Conservation (phyloP, 2,329 filamentous ascomycete genomes). For the Tolypocladium cylindrosporum region DNA sequence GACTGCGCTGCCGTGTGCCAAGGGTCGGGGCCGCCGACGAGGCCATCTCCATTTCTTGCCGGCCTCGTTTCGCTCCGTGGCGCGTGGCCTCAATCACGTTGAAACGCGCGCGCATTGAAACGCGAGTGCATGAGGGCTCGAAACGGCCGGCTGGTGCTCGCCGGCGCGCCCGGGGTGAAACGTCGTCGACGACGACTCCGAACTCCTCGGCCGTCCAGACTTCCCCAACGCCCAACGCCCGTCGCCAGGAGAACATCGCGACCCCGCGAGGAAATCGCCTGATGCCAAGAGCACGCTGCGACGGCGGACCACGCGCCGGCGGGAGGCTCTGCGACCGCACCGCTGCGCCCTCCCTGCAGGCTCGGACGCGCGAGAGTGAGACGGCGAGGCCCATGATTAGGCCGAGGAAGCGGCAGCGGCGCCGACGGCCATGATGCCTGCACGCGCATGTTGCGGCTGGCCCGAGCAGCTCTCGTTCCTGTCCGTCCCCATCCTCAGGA, state of each 20-base stretch:
- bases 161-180: not conserved
- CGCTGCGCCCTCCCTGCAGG: not conserved
- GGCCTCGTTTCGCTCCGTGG: no score
- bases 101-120: not conserved
- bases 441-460: not conserved
- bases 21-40: not conserved
- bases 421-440: not conserved
- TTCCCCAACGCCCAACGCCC: not conserved
- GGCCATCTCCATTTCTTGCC: not conserved
- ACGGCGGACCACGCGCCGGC: not conserved
- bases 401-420: not conserved
- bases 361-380: not conserved
- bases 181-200: not conserved
- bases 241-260: not conserved
- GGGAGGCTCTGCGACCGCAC: not conserved
- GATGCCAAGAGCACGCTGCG: not conserved
- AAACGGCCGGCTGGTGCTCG: not conserved
- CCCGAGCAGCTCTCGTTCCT: not conserved
- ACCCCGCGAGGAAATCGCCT: not conserved
- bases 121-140: not conserved
- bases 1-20: not conserved
- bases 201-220: no score
- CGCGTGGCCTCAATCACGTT: no score
- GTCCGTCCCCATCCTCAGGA: not conserved
- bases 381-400: not conserved